Percentiles rank a stretch among this genome's conserved stretches.
Conservation (phyloP, 345 rosid genomes). For the Eucalyptus melliodora region DNA sequence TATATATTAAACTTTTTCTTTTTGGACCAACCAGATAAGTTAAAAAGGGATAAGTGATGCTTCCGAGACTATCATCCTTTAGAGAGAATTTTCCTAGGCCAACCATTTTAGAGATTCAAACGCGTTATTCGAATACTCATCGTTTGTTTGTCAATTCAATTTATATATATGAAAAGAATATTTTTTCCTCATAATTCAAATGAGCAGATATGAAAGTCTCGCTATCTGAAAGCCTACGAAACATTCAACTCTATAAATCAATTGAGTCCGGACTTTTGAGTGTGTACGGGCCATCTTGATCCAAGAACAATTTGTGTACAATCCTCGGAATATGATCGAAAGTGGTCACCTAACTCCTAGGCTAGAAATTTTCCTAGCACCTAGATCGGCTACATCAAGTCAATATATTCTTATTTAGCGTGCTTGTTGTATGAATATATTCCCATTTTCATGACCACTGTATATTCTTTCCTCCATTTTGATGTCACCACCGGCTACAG, state of each 20-base stretch:
- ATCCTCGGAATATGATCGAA: rapidly evolving
- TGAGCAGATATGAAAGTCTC: rapidly evolving
- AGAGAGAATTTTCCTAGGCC: not conserved
- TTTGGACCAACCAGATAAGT: not conserved
- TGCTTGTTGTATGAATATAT: not conserved
- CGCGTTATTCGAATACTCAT: not conserved
- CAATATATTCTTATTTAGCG: not conserved
- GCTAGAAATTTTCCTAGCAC: not conserved
- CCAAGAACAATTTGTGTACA: not conserved
- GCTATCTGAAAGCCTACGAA: rapidly evolving
- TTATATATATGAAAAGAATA: not conserved
- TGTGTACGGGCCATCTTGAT: rapidly evolving
- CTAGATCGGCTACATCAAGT: rapidly evolving
- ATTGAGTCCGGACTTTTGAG: rapidly evolving
- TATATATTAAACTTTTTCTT: not conserved
- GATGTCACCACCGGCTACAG: not conserved
- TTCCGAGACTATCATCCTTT: not conserved
- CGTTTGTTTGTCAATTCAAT: not conserved
- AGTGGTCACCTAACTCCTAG: not conserved
- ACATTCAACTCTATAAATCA: rapidly evolving
- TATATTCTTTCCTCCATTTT: not conserved
- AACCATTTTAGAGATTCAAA: not conserved
- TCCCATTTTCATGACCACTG: not conserved
- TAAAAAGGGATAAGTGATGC: not conserved
- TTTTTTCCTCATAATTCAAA: rapidly evolving